phyloP scores from a whole-genome alignment of 306 rosid species.

The Adenanthera pavonina region DNA sequence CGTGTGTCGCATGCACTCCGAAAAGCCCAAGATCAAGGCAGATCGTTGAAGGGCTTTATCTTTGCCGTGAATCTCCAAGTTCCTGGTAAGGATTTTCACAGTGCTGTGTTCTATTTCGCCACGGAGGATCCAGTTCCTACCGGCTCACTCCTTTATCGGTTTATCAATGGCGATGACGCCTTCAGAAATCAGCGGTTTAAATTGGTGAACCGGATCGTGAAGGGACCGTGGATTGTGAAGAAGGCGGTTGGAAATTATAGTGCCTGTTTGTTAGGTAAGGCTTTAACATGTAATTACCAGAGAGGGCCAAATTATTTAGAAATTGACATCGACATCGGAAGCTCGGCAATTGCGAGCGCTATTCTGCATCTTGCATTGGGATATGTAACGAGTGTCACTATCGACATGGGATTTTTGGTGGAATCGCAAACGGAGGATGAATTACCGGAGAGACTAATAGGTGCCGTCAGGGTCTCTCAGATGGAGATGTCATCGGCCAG shows the following conservation, averaged over 20 bases:
- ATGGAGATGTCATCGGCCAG: conserved; percentile 78
- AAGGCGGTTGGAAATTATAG: conserved; percentile 80
- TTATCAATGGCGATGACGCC: conserved; percentile 74
- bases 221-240: conserved; percentile 94
- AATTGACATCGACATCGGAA: conserved; percentile 84
- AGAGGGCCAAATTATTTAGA: conserved; percentile 75
- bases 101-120: conserved; percentile 87
- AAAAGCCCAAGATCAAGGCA: conserved; percentile 55
- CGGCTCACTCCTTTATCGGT: conserved; percentile 72
- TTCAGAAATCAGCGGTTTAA: conserved; percentile 88
- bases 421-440: conserved; percentile 86
- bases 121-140: conserved; percentile 65
- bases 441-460: conserved; percentile 79
- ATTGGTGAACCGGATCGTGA: conserved; percentile 85
- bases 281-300: conserved; percentile 76
- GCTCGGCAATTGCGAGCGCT: conserved; percentile 83
- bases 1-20: conserved; percentile 64
- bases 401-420: conserved; percentile 87
- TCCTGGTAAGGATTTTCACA: conserved; percentile 85
- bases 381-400: conserved; percentile 69
- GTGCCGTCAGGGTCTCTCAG: conserved; percentile 84
- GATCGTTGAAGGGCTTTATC: conserved; percentile 70
- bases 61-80: conserved; percentile 85
- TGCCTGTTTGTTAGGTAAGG: conserved; percentile 85
- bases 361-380: conserved; percentile 81